Percentiles rank a stretch among this genome's conserved stretches.
Evolutionary conservation across 2,329 filamentous ascomycete genomes (phyloP).

Genomic region (Hymenoscyphus scutula): DNA sequence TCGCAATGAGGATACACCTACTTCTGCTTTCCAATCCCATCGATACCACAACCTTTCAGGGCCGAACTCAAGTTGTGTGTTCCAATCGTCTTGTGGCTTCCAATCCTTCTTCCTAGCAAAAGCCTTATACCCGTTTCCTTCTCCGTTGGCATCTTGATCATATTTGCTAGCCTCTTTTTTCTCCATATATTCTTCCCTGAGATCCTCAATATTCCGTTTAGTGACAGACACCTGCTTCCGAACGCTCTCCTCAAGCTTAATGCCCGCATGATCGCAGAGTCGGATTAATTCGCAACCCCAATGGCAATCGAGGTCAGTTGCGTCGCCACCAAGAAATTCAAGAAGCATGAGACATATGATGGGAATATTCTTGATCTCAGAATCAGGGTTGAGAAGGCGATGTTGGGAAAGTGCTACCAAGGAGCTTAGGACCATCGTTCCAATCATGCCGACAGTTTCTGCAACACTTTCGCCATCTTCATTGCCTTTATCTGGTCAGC

Average conservation of each 20-base stretch:
- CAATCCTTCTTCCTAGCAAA: background rate
- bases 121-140: background rate
- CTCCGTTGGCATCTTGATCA: background rate
- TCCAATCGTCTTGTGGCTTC: conserved; percentile 5
- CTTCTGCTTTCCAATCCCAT: conserved; percentile 6
- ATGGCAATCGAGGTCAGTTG: conserved; percentile 48
- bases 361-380: conserved; percentile 47
- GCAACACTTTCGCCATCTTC: conserved; percentile 19
- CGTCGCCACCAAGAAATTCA: conserved; percentile 47
- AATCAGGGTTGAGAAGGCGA: conserved; percentile 38
- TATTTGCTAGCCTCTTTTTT: background rate
- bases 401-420: conserved; percentile 48
- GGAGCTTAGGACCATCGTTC: conserved; percentile 55
- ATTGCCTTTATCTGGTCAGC: conserved; percentile 14
- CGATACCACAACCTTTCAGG: conserved; percentile 1
- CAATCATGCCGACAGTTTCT: conserved; percentile 49
- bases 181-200: background rate
- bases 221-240: conserved; percentile 19
- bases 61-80: background rate
- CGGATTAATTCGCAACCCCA: conserved; percentile 51
- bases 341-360: conserved; percentile 47
- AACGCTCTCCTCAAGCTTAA: conserved; percentile 19
- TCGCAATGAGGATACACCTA: background rate
- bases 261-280: conserved; percentile 18
- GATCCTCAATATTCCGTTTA: background rate